Evolutionary conservation across 2,329 filamentous ascomycete species (phyloP), one percentile per base, ranked within the genome.

Genomic region (Alternaria ventricosa): DNA sequence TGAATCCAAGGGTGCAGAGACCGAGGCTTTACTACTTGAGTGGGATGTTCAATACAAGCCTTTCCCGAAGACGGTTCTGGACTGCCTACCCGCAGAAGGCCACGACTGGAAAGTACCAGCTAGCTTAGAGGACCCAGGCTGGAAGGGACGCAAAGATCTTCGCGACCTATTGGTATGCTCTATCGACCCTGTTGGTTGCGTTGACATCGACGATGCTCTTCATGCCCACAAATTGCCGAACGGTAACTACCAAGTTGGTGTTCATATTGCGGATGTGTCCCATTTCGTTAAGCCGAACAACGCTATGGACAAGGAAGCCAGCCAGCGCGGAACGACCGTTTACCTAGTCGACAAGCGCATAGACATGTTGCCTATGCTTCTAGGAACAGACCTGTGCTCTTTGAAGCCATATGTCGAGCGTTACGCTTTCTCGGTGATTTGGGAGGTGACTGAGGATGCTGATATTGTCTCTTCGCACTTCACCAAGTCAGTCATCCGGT

Each of bases 321-420:
- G 93, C 76, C 89, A 97, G 75, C 91, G 96, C 73, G 96, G 96
- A 66, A 98, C 96, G 5, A 98, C 95, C 0, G 96, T 99, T 27
- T 99, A 99, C 78, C 85, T 99, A 15, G 96, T 99, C 4, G 96
- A 99, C 81, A 99, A 99, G 85, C 94, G 96, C 73, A 99, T 99
- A 74, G 96, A 99, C 84, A 99, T 99, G 96, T 87, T 99, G 79
- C 96, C 96, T 1, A 94, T 94, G 87, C 89, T 99, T 30, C 89
- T 99, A 12, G 96, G 96, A 61, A 99, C 96, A 1, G 94, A 99
- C 75, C 85, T 99, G 1, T 99, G 96, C 82, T 99, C 96, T 0
- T 84, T 99, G 20, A 98, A 98, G 80, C 96, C 96, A 0, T 96
- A 97, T 73, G 94, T 99, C n/a, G 96, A 99, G 82, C 92, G 84